phyloP scores from a whole-genome alignment of 2,329 filamentous ascomycete genomes.

The Fragosphaeria purpurea region DNA sequence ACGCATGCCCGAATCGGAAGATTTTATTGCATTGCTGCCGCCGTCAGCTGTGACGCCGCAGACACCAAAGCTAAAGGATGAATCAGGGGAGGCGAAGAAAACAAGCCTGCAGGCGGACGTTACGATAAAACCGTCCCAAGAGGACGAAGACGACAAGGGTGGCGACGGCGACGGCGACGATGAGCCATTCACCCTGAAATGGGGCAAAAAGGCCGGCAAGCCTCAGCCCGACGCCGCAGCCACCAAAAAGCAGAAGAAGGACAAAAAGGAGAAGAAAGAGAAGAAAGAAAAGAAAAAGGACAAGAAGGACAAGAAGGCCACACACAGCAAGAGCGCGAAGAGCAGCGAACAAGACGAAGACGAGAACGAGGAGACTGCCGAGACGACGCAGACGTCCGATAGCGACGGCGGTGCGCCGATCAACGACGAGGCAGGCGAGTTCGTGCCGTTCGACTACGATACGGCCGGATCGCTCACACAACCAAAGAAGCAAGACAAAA shows the following conservation, averaged over 20 bases:
- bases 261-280: constrained; percentile 7
- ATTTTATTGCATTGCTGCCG: constrained; percentile 9
- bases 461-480: constrained; percentile 24
- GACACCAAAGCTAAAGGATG: not conserved
- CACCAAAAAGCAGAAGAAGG: constrained; percentile 5
- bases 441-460: constrained; percentile 26
- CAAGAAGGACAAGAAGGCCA: constrained; percentile 9
- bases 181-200: constrained; percentile 10
- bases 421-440: constrained; percentile 16
- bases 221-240: not conserved
- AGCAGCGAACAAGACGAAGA: constrained; percentile 22
- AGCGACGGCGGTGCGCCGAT: constrained; percentile 29
- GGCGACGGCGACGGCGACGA: not conserved
- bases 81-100: not conserved
- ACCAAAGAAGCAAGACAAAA: constrained; percentile 14
- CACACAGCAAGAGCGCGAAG: constrained; percentile 24
- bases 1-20: not conserved
- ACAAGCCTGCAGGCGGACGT: not conserved
- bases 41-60: constrained; percentile 1
- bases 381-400: constrained; percentile 17
- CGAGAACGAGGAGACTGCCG: constrained; percentile 7
- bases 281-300: constrained; percentile 13
- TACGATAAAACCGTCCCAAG: not conserved
- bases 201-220: constrained; percentile 5
- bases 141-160: constrained; percentile 29